Evolutionary conservation across 495 filamentous ascomycete species (phyloP).

Genomic region (Immersiella caudata): DNA sequence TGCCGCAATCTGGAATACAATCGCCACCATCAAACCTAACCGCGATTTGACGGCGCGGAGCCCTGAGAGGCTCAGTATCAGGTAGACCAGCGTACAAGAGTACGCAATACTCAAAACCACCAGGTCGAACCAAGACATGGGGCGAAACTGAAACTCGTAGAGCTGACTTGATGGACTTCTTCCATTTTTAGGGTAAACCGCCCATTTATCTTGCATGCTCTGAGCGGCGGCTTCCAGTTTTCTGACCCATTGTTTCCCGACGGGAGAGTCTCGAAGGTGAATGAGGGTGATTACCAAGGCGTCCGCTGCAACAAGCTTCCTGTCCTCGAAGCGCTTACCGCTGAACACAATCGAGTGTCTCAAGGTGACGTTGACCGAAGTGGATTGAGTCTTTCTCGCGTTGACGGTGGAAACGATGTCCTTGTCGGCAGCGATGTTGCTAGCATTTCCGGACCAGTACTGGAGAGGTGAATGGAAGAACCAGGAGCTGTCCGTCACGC

Average conservation of each 20-base stretch:
- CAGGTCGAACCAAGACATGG: slow-evolving; percentile 63
- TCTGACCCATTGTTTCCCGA: slow-evolving; percentile 62
- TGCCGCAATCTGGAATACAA: slow-evolving; percentile 65
- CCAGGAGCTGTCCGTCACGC: slow-evolving; percentile 56
- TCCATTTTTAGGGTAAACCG: slow-evolving; percentile 62
- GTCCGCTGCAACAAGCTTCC: slow-evolving; percentile 65
- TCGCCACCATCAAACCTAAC: slow-evolving; percentile 66
- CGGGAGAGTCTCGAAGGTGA: slow-evolving; percentile 59
- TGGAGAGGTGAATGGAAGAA: slow-evolving; percentile 74
- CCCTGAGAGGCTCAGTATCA: slow-evolving; percentile 59
- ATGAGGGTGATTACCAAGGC: slow-evolving; percentile 74
- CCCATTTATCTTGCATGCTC: slow-evolving; percentile 52
- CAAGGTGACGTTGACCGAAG: slow-evolving; percentile 67
- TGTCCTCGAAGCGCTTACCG: slow-evolving; percentile 67
- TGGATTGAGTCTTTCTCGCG: slow-evolving; percentile 50
- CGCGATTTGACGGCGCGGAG: slow-evolving; percentile 69
- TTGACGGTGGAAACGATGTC: slow-evolving; percentile 70
- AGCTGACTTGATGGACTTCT: slow-evolving; percentile 54
- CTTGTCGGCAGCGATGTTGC: slow-evolving; percentile 55
- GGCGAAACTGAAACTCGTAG: slow-evolving; percentile 73
- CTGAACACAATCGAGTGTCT: slow-evolving; percentile 75
- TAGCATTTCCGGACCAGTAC: slow-evolving; percentile 69
- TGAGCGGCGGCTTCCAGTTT: slow-evolving; percentile 52
- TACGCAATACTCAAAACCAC: slow-evolving; percentile 63
- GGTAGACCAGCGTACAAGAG: slow-evolving; percentile 57